Evolutionary conservation across 371 early-diverging fungal genomes (phyloP), one percentile per base, ranked within the genome.

Genomic region (Choanephora cucurbitarum): DNA sequence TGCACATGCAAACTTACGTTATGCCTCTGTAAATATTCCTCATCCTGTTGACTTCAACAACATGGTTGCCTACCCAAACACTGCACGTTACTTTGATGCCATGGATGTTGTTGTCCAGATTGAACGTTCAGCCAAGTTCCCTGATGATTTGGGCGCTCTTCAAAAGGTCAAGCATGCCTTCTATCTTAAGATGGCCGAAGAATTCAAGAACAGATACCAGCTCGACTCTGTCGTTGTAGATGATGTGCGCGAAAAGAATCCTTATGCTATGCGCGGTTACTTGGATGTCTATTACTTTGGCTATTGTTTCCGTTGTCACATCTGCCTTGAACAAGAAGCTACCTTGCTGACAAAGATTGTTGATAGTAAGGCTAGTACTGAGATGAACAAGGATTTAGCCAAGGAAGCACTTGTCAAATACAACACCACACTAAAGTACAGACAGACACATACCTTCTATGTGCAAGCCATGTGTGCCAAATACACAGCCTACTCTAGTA

Each of bases 151-250:
- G 1, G 68, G 59, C 3, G 95, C 96, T 2, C 75, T 98, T 40
- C 92, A 93, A 77, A 87, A 90, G 41, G 89, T 95, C 77, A 98
- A 98, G 71, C 67, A 83, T 6, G 96, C 98, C 0, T 91, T 96
- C 57, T 88, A 84, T 57, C 59, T 91, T 18, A 81, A 82, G 54
- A 73, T 93, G 44, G 83, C 85, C 1, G 75, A 82, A 47, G 67
- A 76, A 60, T 60, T 86, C 41, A 64, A 78, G 62, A 58, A 53
- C 39, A 52, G 73, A 42, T 69, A 59, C 43, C 57, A 72, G 52
- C 52, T 67, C 4, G 58, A 69, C 18, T 70, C 76, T 18, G 52
- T 64, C 31, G 72, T 78, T 15, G 77, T 84, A 5, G 70, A 78
- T 22, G 75, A 81, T 43, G 60, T 72, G 3, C 55, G 61, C 21